Evolutionary conservation across 352 stramenopile genomes (phyloP), one percentile per base, ranked within the genome.

Genomic region (Phytophthora boehmeriae): DNA sequence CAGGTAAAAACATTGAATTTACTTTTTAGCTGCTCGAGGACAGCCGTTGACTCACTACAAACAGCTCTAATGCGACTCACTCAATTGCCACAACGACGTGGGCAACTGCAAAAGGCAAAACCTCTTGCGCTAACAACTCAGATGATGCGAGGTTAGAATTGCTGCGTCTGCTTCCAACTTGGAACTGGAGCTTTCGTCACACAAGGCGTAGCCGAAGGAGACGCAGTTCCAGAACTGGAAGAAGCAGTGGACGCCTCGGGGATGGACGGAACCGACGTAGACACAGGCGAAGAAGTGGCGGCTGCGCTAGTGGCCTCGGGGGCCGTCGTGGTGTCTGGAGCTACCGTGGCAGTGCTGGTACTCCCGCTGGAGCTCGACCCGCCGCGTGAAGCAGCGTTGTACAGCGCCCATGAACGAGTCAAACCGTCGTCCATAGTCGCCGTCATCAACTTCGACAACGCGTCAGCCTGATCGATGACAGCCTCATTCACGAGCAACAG

Each of bases 401-500:
- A 92, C 42, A 90, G 22, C 27, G 83, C 83, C 80, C 80, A 90
- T n/a, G 80, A 83, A 9, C 77, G 79, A 13, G 76, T 80, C 22
- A 90, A 59, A 19, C 83, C 83, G 44, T 90, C 83, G 59, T 92
- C 83, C 70, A 90, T 78, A 22, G 68, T 66, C 17, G 77, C 79
- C 5, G 59, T 77, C 19, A 57, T 34, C 22, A 91, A 58, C 49
- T 78, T 79, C 9, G 57, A 28, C 27, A 93, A 51, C 9, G 82
- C 73, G 25, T 73, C 71, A 17, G 68, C 49, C 59, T 86, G 78
- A 63, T 90, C 70, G 53, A 93, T 73, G 4, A 68, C 63, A 11
- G 85, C 85, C 52, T 90, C 71, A 68, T 92, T 93, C 56, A 88
- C 75, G 30, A 88, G 84, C 50, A 93, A 30, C 52, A 93, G 61